Evolutionary conservation across 1,139 yeast species (phyloP).

Genomic region (Saccharomycopsis hybrid): DNA sequence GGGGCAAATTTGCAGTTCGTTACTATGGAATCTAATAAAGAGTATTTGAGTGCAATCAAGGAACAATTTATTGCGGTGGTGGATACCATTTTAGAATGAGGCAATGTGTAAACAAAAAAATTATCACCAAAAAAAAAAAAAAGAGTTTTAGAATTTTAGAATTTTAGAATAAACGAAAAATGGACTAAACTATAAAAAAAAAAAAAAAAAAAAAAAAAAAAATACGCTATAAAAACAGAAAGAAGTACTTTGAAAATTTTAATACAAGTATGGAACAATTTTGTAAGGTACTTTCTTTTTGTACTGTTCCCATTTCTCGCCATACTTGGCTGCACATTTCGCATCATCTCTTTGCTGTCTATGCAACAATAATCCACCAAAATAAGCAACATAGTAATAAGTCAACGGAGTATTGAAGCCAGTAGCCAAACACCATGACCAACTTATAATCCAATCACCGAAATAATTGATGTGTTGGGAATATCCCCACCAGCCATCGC

Average conservation of each 20-base stretch:
- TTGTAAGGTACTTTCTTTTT: constrained; percentile 77
- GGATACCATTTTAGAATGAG: no score
- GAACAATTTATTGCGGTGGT: no score
- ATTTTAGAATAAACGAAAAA: no score
- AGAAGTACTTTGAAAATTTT: not conserved
- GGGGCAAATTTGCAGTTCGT: not conserved
- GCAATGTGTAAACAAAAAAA: no score
- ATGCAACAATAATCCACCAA: constrained; percentile 74
- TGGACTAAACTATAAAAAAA: no score
- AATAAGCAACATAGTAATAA: constrained; percentile 79
- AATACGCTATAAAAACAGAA: no score
- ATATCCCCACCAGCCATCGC: constrained; percentile 94
- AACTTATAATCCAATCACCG: constrained; percentile 91
- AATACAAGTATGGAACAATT: constrained; percentile 84
- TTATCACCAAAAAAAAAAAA: no score
- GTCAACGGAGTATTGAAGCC: constrained; percentile 79
- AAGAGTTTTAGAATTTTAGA: no score
- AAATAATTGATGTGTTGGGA: constrained; percentile 92
- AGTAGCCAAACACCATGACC: constrained; percentile 91
- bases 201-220: no score
- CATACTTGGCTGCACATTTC: constrained; percentile 82
- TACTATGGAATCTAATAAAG: no score
- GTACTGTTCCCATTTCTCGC: constrained; percentile 78
- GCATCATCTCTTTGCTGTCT: constrained; percentile 90
- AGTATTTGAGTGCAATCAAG: no score